Conservation (phyloP, 2,329 filamentous ascomycete species). For the Pseudohalonectria lignicola region DNA sequence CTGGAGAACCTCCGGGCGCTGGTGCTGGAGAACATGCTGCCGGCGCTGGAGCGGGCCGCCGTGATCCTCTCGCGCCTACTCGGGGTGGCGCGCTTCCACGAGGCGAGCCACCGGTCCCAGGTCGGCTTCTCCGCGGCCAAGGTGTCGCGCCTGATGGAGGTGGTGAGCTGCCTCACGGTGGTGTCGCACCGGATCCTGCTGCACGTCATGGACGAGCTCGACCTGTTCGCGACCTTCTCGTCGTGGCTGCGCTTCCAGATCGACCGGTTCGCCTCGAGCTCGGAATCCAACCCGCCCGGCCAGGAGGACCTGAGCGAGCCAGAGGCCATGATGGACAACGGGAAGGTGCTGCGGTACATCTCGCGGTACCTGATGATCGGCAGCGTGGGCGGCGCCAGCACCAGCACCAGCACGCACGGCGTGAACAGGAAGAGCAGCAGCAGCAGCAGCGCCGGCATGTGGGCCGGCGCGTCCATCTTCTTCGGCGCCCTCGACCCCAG, state of each 20-base stretch:
- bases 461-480: slow-evolving; percentile 38
- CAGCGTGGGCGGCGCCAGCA: too few species aligned
- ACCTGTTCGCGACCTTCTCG: slow-evolving; percentile 69
- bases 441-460: not conserved
- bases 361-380: slow-evolving; percentile 57
- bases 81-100: slow-evolving; percentile 74
- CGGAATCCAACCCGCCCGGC: slow-evolving; percentile 44
- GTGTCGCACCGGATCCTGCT: slow-evolving; percentile 64
- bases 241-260: slow-evolving; percentile 78
- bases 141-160: slow-evolving; percentile 56
- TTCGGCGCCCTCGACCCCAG: slow-evolving; percentile 38
- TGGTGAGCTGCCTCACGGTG: slow-evolving; percentile 63
- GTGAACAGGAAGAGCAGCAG: not conserved
- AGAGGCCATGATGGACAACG: slow-evolving; percentile 64
- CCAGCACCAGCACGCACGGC: not conserved
- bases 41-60: slow-evolving; percentile 71
- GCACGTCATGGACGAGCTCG: slow-evolving; percentile 63
- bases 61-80: slow-evolving; percentile 74
- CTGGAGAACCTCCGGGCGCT: slow-evolving; percentile 68
- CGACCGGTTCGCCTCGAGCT: slow-evolving; percentile 58
- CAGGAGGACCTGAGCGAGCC: slow-evolving; percentile 67
- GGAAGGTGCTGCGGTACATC: slow-evolving; percentile 67
- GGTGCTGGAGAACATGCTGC: slow-evolving; percentile 78
- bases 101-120: slow-evolving; percentile 43
- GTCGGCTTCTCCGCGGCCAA: slow-evolving; percentile 56